A percentile compares a stretch with the other conserved stretches of the same genome.
Conservation (phyloP, 345 rosid species). For the Eucalyptus regnans region DNA sequence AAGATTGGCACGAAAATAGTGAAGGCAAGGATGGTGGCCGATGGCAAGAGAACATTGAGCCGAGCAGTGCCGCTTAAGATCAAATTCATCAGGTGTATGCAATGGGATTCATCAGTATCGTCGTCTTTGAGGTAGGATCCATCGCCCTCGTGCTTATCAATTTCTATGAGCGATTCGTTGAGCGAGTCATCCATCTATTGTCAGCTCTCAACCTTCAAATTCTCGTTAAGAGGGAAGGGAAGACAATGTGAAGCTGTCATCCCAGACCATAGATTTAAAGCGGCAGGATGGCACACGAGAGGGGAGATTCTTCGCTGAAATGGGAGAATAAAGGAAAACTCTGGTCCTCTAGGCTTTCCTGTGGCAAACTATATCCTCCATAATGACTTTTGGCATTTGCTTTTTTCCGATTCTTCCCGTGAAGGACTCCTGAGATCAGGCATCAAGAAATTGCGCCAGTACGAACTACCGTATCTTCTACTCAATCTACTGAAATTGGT, state of each 20-base stretch:
- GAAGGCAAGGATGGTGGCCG: conserved; percentile 39
- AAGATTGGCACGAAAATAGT: conserved; percentile 42
- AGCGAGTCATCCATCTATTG: background rate
- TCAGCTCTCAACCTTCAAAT: background rate
- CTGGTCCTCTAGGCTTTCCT: background rate
- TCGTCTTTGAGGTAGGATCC: conserved; percentile 12
- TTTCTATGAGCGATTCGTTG: background rate
- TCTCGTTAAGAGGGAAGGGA: background rate
- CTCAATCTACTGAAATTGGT: background rate
- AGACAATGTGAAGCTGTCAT: background rate
- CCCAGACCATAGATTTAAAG: background rate
- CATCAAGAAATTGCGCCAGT: background rate
- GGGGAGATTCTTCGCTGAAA: background rate
- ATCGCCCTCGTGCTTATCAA: background rate
- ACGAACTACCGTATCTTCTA: background rate
- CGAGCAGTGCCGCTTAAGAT: conserved; percentile 37
- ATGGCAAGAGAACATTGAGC: conserved; percentile 38
- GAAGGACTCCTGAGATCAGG: background rate
- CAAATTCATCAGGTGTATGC: conserved; percentile 20
- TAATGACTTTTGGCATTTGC: background rate
- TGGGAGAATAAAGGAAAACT: background rate
- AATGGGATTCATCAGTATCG: conserved; percentile 15
- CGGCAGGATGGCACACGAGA: background rate
- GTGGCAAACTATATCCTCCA: background rate
- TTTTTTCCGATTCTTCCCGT: background rate